Conservation (phyloP, 2,329 filamentous ascomycete genomes). For the Epichloe typhina region DNA sequence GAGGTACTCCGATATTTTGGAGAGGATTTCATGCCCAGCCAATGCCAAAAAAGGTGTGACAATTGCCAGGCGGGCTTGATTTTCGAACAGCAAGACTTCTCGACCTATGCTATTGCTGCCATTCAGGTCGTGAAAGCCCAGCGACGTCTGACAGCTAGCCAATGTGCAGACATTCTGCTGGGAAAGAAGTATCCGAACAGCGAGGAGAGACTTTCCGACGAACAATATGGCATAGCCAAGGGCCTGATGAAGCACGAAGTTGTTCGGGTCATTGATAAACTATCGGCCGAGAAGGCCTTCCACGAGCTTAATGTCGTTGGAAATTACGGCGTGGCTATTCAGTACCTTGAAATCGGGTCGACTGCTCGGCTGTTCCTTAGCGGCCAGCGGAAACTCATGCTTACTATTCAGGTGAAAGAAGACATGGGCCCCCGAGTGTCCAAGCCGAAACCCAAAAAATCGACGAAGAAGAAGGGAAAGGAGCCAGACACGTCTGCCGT, state of each 20-base stretch:
- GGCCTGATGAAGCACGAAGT: conserved; percentile 61
- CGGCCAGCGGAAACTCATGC: conserved; percentile 31
- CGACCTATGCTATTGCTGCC: conserved; percentile 56
- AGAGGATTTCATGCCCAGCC: conserved; percentile 59
- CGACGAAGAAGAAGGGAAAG: conserved; percentile 23
- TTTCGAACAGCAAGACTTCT: conserved; percentile 67
- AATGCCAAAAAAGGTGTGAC: conserved; percentile 71
- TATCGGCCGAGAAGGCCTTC: conserved; percentile 63
- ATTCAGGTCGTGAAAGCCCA: conserved; percentile 54
- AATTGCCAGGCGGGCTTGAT: conserved; percentile 66
- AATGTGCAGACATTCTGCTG: conserved; percentile 74
- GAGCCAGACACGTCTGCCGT: conserved; percentile 27
- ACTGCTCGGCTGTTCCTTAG: conserved; percentile 29
- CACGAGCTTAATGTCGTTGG: conserved; percentile 47
- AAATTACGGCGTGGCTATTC: conserved; percentile 51
- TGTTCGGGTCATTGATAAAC: conserved; percentile 68
- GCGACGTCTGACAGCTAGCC: conserved; percentile 53
- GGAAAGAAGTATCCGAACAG: conserved; percentile 52
- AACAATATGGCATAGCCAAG: conserved; percentile 55
- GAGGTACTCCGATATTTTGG: conserved; percentile 92
- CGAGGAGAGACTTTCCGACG: conserved; percentile 37
- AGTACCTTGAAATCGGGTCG: conserved; percentile 49
- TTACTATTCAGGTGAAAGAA: conserved; percentile 26
- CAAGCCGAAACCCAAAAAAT: conserved; percentile 21
- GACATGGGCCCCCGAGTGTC: conserved; percentile 16